Percentiles rank a stretch among this genome's conserved stretches.
Evolutionary conservation across 495 filamentous ascomycete species (phyloP).

Genomic region (Hypoxylon perforatum): DNA sequence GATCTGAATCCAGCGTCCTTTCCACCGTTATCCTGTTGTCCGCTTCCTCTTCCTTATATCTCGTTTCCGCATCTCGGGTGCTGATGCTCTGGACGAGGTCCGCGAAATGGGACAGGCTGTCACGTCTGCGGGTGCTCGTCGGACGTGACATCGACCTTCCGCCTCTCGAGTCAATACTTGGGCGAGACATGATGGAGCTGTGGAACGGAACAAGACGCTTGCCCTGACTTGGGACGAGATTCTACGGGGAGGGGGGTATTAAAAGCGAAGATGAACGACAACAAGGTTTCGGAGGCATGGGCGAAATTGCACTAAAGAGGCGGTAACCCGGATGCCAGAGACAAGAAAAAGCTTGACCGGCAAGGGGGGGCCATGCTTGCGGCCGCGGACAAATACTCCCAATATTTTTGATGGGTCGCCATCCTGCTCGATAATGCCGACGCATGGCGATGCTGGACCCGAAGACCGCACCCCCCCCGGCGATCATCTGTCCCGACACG

Average conservation of each 20-base stretch:
- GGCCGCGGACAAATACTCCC: conserved; percentile 14
- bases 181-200: conserved; percentile 13
- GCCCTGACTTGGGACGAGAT: background rate
- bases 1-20: conserved; percentile 20
- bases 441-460: conserved; percentile 32
- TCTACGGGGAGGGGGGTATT: background rate
- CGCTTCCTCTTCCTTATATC: conserved; percentile 51
- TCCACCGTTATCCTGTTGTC: conserved; percentile 46
- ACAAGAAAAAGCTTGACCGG: conserved; percentile 14
- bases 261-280: background rate
- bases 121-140: conserved; percentile 13
- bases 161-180: conserved; percentile 1
- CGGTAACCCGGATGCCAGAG: background rate
- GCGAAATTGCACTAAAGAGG: background rate
- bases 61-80: conserved; percentile 45
- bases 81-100: conserved; percentile 51
- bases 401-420: conserved; percentile 30
- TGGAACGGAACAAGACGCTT: background rate
- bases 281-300: background rate
- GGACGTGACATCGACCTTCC: conserved; percentile 13
- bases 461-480: conserved; percentile 25
- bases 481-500: conserved; percentile 25
- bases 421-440: conserved; percentile 23
- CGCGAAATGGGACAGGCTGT: conserved; percentile 29
- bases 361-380: background rate